phyloP scores from a whole-genome alignment of 2,329 filamentous ascomycete species.

The Hypoxylon sp. region DNA sequence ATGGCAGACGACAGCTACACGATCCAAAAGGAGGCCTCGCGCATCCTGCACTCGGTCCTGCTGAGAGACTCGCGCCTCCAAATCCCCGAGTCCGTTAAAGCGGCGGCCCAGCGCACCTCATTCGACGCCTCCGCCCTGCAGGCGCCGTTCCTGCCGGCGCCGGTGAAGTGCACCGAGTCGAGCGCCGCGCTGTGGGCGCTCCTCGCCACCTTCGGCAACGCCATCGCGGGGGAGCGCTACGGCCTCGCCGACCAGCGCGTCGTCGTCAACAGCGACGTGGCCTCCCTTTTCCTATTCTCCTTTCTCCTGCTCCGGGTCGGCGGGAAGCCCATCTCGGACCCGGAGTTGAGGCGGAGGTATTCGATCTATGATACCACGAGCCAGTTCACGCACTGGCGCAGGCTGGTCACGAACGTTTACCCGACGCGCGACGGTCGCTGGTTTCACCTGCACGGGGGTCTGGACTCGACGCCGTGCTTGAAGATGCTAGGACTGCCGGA shows the following conservation, averaged over 20 bases:
- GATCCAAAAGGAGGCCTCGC: constrained; percentile 48
- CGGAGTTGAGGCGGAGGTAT: constrained; percentile 41
- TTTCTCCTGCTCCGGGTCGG: constrained; percentile 46
- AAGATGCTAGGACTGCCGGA: constrained; percentile 51
- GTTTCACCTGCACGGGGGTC: constrained; percentile 53
- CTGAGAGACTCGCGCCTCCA: constrained; percentile 45
- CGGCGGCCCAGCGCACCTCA: constrained; percentile 39
- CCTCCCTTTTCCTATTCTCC: constrained; percentile 48
- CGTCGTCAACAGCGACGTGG: constrained; percentile 48
- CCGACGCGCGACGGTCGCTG: constrained; percentile 51
- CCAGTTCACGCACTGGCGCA: constrained; percentile 48
- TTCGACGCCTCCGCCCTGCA: constrained; percentile 45
- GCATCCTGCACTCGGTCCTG: constrained; percentile 46
- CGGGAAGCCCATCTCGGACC: constrained; percentile 40
- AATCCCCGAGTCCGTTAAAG: constrained; percentile 43
- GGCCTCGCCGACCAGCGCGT: constrained; percentile 40
- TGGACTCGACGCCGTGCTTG: constrained; percentile 49
- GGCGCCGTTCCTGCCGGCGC: constrained; percentile 47
- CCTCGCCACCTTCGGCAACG: constrained; percentile 48
- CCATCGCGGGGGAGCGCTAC: constrained; percentile 43
- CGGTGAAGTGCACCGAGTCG: constrained; percentile 48
- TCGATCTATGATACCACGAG: constrained; percentile 43
- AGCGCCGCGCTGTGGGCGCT: constrained; percentile 50
- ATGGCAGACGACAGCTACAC: constrained; percentile 41
- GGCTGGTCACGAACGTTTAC: constrained; percentile 52